Evolutionary conservation across 306 rosid species (phyloP), one percentile per base, ranked within the genome.

Genomic region (Boehmeria nivea): DNA sequence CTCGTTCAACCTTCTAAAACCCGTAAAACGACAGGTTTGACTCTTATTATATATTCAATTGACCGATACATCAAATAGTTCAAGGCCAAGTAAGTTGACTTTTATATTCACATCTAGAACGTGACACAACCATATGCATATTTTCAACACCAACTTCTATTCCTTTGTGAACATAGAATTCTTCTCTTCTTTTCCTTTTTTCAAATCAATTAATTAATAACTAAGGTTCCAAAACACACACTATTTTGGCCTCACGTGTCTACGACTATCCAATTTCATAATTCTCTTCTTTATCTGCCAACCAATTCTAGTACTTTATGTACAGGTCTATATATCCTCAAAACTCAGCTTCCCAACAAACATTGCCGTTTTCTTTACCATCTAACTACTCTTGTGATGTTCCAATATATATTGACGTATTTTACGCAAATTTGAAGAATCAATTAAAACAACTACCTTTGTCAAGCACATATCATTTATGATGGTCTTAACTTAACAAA

Each of bases 231-330:
- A 23, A 59, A 27, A 19, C 10, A 12, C 39, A 31, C 1, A n/a
- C 36, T 4, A 31, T 38, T 2, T 33, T 24, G 16, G 27, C 37
- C 34, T 36, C 46, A 65, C 67, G 38, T 68, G 46, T 60, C 65
- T 73, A 73, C 77, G 36, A 31, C 36, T 31, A 61, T 17, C 63
- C 48, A 71, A 52, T 71, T 68, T 57, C 48, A 57, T 57, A 66
- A 47, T 31, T 67, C 42, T 55, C 34, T 47, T 46, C 33, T 19
- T 46, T 33, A 51, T 42, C 59, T 73, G 69, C 76, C 61, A 69
- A 83, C 84, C 36, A 51, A 7, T 31, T 17, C 43, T 34, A 23
- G 18, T 49, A 26, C 33, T 51, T 21, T 31, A 31, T 31, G 9
- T 31, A 31, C 1, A 31, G n/a, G n/a, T n/a, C n/a, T 31, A 31